Evolutionary conservation across 1,284 basidiomycete species (phyloP).

Genomic region (Cystobasidiaceae sp.): DNA sequence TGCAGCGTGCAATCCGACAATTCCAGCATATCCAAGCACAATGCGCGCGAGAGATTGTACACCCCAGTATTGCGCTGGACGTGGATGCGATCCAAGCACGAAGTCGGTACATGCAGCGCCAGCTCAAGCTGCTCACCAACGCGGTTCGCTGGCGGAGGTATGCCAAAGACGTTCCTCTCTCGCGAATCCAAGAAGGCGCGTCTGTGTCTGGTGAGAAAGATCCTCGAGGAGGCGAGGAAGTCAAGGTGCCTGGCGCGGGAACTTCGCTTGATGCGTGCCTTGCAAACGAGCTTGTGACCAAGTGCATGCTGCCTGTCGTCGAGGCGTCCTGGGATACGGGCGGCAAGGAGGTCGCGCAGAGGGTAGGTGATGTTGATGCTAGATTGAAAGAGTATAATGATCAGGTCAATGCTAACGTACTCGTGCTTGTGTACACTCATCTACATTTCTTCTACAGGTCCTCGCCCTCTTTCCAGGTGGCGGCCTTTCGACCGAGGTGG

Average conservation of each 20-base stretch:
- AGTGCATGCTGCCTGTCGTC: constrained; percentile 62
- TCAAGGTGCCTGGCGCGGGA: constrained; percentile 13
- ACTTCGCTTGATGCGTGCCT: constrained; percentile 56
- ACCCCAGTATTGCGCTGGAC: constrained; percentile 59
- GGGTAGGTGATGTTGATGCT: constrained; percentile 51
- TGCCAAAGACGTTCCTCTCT: constrained; percentile 43
- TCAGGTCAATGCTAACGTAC: not conserved
- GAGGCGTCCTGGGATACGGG: constrained; percentile 81
- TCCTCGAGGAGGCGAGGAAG: not conserved
- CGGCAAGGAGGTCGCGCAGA: constrained; percentile 62
- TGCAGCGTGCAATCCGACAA: constrained; percentile 53
- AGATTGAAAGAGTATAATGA: not conserved
- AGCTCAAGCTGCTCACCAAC: constrained; percentile 67
- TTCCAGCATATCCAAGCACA: constrained; percentile 53
- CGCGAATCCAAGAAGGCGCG: constrained; percentile 23
- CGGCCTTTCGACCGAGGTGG: not conserved
- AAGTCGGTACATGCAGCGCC: constrained; percentile 62
- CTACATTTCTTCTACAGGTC: not conserved
- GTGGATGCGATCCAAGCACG: constrained; percentile 69
- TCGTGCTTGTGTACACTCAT: not conserved
- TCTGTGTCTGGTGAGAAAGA: not conserved
- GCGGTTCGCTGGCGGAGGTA: constrained; percentile 70
- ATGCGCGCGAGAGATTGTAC: constrained; percentile 45
- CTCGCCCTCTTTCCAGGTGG: not conserved
- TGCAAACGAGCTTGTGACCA: constrained; percentile 56